Evolutionary conservation across 805 yeast species (phyloP), one percentile per base, ranked within the genome.

Genomic region (Candida nemodendra): DNA sequence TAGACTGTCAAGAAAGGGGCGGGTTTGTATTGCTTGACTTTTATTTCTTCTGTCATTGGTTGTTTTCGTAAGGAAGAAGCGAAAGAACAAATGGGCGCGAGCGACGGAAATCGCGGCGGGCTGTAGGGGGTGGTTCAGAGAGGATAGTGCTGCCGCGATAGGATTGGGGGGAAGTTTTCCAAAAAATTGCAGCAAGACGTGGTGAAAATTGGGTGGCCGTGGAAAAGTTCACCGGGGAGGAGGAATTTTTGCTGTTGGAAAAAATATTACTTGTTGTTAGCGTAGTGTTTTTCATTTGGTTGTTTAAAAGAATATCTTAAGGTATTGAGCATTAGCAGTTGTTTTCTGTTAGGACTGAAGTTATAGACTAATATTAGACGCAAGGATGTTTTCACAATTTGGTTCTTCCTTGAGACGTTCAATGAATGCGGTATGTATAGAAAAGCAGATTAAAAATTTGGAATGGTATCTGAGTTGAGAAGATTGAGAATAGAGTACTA

Each of bases 331-430:
- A n/a, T n/a, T n/a, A n/a, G n/a, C n/a, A n/a, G n/a, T n/a, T n/a
- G n/a, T n/a, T n/a, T n/a, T n/a, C n/a, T n/a, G n/a, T 25, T 27
- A 18, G 27, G 32, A 38, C 36, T 35, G 41, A 34, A 39, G 47
- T 27, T 36, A 31, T 39, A 21, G 24, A 21, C 24, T 21, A 21
- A 21, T 21, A 21, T 21, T 21, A 11, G 24, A 21, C 24, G 24
- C 32, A 32, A 48, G 42, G 43, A 60, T 61, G 67, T 62, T 60
- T 48, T 54, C 65, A 34, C 64, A 55, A 47, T 52, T 62, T 48
- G 57, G 64, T 44, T 54, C 62, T 44, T 61, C 64, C 39, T 45
- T 61, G 42, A 60, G 60, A 61, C 62, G 61, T 48, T 48, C 60
- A 34, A 35, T 53, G 49, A 56, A 54, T 52, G 60, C 64, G 52